Percentiles rank a stretch among this genome's conserved stretches.
Conservation (phyloP, 208 protist species). For the Crithidia brevicula region DNA sequence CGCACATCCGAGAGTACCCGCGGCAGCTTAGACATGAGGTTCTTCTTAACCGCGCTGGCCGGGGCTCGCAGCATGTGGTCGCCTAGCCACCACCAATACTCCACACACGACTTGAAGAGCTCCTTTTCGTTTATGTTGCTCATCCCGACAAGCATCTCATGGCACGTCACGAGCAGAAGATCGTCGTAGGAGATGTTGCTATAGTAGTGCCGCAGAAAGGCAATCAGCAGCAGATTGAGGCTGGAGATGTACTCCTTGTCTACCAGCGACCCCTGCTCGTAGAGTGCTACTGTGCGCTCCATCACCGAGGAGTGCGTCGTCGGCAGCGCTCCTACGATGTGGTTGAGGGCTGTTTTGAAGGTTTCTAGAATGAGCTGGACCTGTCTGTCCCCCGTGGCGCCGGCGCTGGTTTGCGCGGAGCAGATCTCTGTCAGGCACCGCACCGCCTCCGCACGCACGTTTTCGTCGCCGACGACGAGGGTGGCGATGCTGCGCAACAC, state of each 20-base stretch:
- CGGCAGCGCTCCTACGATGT: conserved; percentile 73
- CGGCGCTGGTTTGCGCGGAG: conserved; percentile 39
- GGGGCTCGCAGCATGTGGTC: conserved; percentile 56
- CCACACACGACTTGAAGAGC: conserved; percentile 99
- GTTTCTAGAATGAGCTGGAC: conserved; percentile 60
- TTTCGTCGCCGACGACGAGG: conserved; percentile 46
- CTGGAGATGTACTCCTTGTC: conserved; percentile 92
- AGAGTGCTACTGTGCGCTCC: conserved; percentile 63
- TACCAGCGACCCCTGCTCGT: conserved; percentile 52
- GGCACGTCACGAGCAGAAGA: conserved; percentile 71
- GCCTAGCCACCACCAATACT: conserved; percentile 98
- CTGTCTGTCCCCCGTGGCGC: conserved; percentile 65
- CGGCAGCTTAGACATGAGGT: conserved; percentile 62
- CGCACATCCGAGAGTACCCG: conserved; percentile 92
- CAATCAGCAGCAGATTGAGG: conserved; percentile 93
- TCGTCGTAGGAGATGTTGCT: conserved; percentile 89
- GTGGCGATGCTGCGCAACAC: conserved; percentile 56
- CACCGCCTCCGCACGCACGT: conserved; percentile 52
- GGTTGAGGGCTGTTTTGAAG: conserved; percentile 66
- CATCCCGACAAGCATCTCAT: conserved; percentile 95
- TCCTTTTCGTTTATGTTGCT: conserved; percentile 97
- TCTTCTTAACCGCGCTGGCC: conserved; percentile 54
- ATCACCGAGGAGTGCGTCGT: conserved; percentile 70
- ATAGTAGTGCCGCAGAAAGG: conserved; percentile 94
- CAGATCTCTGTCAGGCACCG: conserved; percentile 81